Base-by-base conservation (phyloP, 768 basidiomycete species). In the Kwoniella dejecticola region DNA sequence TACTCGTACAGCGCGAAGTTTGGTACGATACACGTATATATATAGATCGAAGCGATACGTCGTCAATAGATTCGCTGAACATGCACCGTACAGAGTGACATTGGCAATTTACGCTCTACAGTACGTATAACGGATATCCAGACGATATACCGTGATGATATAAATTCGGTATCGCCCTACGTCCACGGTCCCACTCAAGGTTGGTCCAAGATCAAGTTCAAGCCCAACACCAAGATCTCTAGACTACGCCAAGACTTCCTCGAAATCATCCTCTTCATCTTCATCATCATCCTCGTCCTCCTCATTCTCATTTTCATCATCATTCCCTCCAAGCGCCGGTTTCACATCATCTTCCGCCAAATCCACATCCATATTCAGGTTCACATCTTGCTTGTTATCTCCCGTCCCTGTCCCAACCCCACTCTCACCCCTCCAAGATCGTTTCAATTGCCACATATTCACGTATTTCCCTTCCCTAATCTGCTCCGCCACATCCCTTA, bases 391-490 rank as follows among this genome's bases (percentile, higher is more conserved):
- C 19, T 52, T 11, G 7, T 54, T 29, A 40, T 54, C 29, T 8
- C 23, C 26, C 11, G 2, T 17, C 29, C 30, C 41, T n/a, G 52
- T 31, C 24, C 49, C 49, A 12, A 49, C 52, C 23, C 33, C 46
- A 21, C 29, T 46, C 27, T 27, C 50, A n/a, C 4, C 29, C 33
- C 45, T 63, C 66, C 63, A 70, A 50, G 45, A 30, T 15, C 52
- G 52, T 42, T 72, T 68, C 33, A 75, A 54, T 41, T 63, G 59
- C 69, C 68, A 76, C 62, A 69, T 57, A 58, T 67, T 62, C 23
- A 57, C 52, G 52, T 76, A 76, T 27, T 50, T 23, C 29, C 74
- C 74, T 45, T 67, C 60, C 10, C 30, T 63, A 15, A 70, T 62
- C 30, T 61, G 63, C 19, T 62, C 70, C 38, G 74, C 74, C 6